Percentiles rank a stretch among this genome's conserved stretches.
Conservation (phyloP, 306 rosid species). For the Vigna nakashimae region DNA sequence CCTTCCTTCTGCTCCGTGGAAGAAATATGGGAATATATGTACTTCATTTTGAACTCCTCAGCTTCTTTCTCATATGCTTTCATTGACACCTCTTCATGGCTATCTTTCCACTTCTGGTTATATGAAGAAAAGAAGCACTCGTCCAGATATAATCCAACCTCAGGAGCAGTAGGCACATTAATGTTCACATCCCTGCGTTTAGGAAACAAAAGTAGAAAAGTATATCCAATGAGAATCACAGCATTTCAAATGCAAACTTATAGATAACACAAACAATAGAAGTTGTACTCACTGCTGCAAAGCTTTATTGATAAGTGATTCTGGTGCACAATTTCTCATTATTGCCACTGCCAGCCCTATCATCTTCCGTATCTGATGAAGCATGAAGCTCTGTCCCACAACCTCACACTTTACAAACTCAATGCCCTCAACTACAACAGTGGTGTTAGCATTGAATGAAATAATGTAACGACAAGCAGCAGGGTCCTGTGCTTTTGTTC, state of each 20-base stretch:
- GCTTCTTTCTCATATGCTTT: constrained; percentile 77
- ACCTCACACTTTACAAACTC: constrained; percentile 90
- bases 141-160: constrained; percentile 89
- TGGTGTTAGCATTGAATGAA: constrained; percentile 68
- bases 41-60: constrained; percentile 81
- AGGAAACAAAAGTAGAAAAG: not conserved
- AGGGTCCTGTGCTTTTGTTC: constrained; percentile 90
- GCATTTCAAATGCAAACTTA: constrained; percentile 33
- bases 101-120: constrained; percentile 92
- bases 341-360: constrained; percentile 93
- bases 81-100: constrained; percentile 88
- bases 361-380: constrained; percentile 95
- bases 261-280: constrained; percentile 21
- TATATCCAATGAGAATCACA: constrained; percentile 27
- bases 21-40: constrained; percentile 82
- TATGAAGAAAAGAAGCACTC: constrained; percentile 90
- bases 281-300: constrained; percentile 70
- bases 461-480: constrained; percentile 76
- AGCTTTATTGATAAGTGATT: constrained; percentile 76
- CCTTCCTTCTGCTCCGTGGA: constrained; percentile 87
- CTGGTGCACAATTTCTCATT: constrained; percentile 80
- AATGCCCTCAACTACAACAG: constrained; percentile 65
- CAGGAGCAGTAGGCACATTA: constrained; percentile 97
- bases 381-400: constrained; percentile 99
- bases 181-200: constrained; percentile 73